Evolutionary conservation across 106 monocot genomes (phyloP).

Genomic region (Acorus calamus): DNA sequence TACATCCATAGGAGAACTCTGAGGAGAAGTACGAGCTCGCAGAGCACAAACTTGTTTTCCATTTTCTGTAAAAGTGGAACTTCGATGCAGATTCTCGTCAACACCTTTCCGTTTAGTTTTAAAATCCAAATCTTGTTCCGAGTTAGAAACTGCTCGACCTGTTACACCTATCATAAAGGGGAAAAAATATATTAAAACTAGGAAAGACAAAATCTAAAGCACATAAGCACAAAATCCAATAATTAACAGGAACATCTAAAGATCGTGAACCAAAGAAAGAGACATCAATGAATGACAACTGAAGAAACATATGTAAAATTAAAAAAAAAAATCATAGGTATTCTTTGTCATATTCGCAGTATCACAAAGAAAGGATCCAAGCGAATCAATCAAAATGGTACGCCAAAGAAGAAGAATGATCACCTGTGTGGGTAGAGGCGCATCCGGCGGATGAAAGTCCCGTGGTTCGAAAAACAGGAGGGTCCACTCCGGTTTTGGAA

Average conservation of each 20-base stretch:
- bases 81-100: constrained; percentile 5
- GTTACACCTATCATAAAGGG: constrained; percentile 6
- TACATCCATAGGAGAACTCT: too few relatives aligned
- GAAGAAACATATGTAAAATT: too few relatives aligned
- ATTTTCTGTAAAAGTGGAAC: constrained; percentile 16
- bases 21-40: constrained; percentile 3
- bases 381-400: too few relatives aligned
- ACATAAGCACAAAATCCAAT: too few relatives aligned
- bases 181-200: too few relatives aligned
- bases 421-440: constrained; percentile 19
- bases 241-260: too few relatives aligned
- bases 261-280: too few relatives aligned
- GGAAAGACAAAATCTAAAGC: background rate
- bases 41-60: constrained; percentile 7
- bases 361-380: too few relatives aligned
- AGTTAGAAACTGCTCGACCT: background rate
- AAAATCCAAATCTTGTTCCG: background rate
- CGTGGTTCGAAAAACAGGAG: constrained; percentile 6
- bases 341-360: too few relatives aligned
- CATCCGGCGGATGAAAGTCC: constrained; percentile 7
- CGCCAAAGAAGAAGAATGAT: background rate
- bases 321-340: too few relatives aligned
- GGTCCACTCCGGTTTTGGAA: constrained; percentile 1
- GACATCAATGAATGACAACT: too few relatives aligned
- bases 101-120: constrained; percentile 6